These are phyloP conservation scores for Hymenoscyphus albidus DNA, from an alignment of 2,329 filamentous ascomycete genomes.

Conservation along the genomic window DNA sequence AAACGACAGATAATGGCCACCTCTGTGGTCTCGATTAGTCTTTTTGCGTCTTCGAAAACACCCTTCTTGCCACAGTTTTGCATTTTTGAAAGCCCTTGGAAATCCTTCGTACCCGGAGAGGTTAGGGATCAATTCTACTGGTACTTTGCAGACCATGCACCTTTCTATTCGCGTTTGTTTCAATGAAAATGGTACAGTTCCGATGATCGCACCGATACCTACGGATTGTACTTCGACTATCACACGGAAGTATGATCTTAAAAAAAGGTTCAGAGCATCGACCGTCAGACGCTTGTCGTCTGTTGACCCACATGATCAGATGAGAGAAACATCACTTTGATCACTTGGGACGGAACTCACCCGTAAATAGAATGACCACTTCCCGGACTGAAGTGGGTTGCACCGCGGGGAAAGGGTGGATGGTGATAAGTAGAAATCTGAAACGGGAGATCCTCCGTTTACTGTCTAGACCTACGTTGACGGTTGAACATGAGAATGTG, in stretches of 20 bases:
- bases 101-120: too few relatives aligned
- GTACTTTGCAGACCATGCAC: too few relatives aligned
- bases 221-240: not conserved
- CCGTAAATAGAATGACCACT: not conserved
- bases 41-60: too few relatives aligned
- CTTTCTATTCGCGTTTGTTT: too few relatives aligned
- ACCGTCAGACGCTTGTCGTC: constrained; percentile 14
- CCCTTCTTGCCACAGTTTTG: too few relatives aligned
- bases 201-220: not conserved
- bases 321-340: not conserved
- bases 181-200: too few relatives aligned
- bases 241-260: not conserved
- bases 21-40: too few relatives aligned
- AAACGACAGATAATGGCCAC: too few relatives aligned
- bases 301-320: constrained; percentile 6
- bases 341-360: not conserved
- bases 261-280: constrained; percentile 12
- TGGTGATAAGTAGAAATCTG: not conserved
- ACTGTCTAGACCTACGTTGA: not conserved
- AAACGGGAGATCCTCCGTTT: not conserved
- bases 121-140: too few relatives aligned
- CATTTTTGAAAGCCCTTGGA: too few relatives aligned
- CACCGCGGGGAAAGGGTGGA: not conserved
- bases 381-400: not conserved
- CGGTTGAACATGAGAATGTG: not conserved